Evolutionary conservation across 2,329 filamentous ascomycete species (phyloP).

Genomic region (Fusarium pseudonygamai): DNA sequence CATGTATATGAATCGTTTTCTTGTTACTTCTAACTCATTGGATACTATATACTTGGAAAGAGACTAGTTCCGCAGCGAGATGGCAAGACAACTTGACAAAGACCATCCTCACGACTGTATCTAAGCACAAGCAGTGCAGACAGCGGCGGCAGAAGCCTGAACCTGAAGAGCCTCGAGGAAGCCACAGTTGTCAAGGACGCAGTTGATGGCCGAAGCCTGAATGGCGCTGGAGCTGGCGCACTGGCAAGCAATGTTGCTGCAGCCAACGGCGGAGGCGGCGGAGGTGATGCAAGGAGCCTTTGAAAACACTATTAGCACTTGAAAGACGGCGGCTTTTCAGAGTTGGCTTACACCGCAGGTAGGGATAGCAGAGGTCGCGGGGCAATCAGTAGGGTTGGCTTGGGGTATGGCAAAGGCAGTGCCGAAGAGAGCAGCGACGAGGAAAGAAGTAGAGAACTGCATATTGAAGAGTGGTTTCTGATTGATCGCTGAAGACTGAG

Average conservation of each 20-base stretch:
- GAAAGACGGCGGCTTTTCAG: too few relatives aligned
- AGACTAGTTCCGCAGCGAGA: not conserved
- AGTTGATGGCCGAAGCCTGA: slow-evolving; percentile 28
- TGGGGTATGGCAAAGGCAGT: slow-evolving; percentile 25
- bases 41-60: not conserved
- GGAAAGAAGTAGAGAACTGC: slow-evolving; percentile 23
- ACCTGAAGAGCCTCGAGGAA: slow-evolving; percentile 14
- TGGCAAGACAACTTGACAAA: not conserved
- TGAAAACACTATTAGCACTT: not conserved
- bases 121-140: slow-evolving; percentile 33
- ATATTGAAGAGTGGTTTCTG: not conserved
- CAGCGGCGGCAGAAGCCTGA: slow-evolving; percentile 28
- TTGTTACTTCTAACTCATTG: not conserved
- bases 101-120: not conserved
- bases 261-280: slow-evolving; percentile 28
- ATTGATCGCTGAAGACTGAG: not conserved
- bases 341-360: slow-evolving; percentile 27
- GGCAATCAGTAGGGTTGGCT: slow-evolving; percentile 23
- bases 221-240: slow-evolving; percentile 26
- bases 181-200: slow-evolving; percentile 31
- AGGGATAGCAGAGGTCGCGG: slow-evolving; percentile 32
- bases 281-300: slow-evolving; percentile 32
- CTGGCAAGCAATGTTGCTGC: slow-evolving; percentile 28
- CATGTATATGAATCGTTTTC: not conserved
- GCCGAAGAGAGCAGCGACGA: slow-evolving; percentile 17